These are phyloP conservation scores for Blastobotrys attinorum DNA, from an alignment of 805 yeast genomes.

Conservation along the genomic window DNA sequence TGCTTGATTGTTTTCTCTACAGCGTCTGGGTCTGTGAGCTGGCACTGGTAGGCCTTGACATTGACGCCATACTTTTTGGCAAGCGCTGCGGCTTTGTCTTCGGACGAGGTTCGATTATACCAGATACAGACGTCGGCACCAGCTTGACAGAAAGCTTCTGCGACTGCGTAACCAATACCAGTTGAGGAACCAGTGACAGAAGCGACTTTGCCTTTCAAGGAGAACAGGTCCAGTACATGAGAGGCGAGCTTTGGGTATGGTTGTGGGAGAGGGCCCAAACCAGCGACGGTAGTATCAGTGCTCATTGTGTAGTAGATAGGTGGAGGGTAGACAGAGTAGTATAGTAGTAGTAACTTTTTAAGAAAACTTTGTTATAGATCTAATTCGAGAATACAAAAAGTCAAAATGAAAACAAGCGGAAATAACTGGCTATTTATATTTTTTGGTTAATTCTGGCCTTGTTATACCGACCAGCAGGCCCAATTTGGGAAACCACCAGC, in stretches of 20 bases:
- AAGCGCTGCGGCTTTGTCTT: conserved; percentile 50
- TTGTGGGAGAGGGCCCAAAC: conserved; percentile 40
- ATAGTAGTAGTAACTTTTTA: neutral
- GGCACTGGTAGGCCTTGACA: conserved; percentile 58
- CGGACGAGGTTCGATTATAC: conserved; percentile 57
- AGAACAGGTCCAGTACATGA: conserved; percentile 59
- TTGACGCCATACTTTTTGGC: conserved; percentile 51
- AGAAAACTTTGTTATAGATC: neutral
- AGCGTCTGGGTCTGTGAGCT: conserved; percentile 40
- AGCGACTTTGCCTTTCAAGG: conserved; percentile 75
- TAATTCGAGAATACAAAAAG: neutral
- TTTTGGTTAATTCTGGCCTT: too few relatives aligned
- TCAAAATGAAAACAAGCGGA: too few relatives aligned
- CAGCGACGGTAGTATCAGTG: conserved; percentile 24
- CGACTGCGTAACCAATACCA: conserved; percentile 78
- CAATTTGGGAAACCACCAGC: too few relatives aligned
- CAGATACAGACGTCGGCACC: conserved; percentile 77
- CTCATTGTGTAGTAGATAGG: conserved; percentile 16
- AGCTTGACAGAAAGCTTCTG: conserved; percentile 77
- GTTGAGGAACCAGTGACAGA: conserved; percentile 79
- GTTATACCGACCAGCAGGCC: too few relatives aligned
- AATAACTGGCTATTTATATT: conserved; percentile 1
- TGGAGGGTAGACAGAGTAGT: neutral
- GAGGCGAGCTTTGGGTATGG: conserved; percentile 44
- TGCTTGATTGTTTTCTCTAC: conserved; percentile 44